Evolutionary conservation across 441 rosid species (phyloP).

Genomic region (Syzygium malaccense): DNA sequence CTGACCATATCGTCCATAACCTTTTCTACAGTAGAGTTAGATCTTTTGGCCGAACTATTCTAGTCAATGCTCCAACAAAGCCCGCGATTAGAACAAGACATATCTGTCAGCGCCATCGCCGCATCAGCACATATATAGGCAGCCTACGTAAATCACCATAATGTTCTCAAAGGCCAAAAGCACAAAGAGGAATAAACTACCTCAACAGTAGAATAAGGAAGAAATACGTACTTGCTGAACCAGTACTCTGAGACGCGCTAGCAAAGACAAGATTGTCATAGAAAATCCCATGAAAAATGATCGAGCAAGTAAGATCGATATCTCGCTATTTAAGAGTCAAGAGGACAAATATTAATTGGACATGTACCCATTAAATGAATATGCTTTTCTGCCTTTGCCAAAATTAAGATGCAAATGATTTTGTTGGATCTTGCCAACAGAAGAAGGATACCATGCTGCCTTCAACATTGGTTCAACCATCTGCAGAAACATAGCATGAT

Average conservation of each 20-base stretch:
- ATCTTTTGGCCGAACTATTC: neutral
- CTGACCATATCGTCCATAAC: neutral
- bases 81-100: neutral
- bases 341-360: neutral
- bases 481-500: slow-evolving; percentile 27
- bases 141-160: neutral
- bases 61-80: neutral
- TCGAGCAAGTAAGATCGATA: slow-evolving; percentile 70
- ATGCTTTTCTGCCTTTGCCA: neutral
- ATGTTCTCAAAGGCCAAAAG: neutral
- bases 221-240: slow-evolving; percentile 70
- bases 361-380: neutral
- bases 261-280: slow-evolving; percentile 60
- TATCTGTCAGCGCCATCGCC: neutral
- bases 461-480: slow-evolving; percentile 82
- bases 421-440: neutral
- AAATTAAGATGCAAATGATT: neutral
- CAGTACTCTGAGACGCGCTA: slow-evolving; percentile 74
- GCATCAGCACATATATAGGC: neutral
- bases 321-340: slow-evolving; percentile 41
- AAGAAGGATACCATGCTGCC: slow-evolving; percentile 65
- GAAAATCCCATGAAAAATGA: slow-evolving; percentile 82
- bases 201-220: neutral
- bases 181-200: neutral
- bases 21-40: neutral